Percentiles rank a stretch among this genome's conserved stretches.
phyloP scores from a whole-genome alignment of 768 basidiomycete species.

The Tremella fuciformis region DNA sequence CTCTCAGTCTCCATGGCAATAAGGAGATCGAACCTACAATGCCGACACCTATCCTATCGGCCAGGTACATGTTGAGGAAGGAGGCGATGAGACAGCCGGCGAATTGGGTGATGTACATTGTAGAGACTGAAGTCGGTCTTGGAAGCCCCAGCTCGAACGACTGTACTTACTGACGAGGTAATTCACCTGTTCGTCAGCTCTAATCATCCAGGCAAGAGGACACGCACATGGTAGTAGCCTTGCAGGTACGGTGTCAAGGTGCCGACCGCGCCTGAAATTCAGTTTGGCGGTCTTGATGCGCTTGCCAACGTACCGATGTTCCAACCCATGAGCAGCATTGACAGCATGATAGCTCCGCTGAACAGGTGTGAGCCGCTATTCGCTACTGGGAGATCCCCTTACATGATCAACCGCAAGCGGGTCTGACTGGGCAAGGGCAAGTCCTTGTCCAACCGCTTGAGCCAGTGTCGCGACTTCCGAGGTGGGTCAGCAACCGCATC shows the following conservation, averaged over 20 bases:
- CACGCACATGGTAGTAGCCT: slow-evolving; percentile 55
- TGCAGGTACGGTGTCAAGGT: slow-evolving; percentile 71
- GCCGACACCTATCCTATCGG: slow-evolving; percentile 33
- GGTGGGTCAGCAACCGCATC: too few relatives aligned
- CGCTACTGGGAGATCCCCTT: too few relatives aligned
- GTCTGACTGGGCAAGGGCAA: too few relatives aligned
- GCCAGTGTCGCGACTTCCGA: too few relatives aligned
- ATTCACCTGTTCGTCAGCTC: slow-evolving; percentile 1
- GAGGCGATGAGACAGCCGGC: slow-evolving; percentile 56
- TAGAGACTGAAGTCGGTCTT: slow-evolving; percentile 54
- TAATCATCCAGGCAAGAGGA: not conserved
- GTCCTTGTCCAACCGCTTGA: too few relatives aligned
- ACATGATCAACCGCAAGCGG: too few relatives aligned
- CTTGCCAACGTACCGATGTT: slow-evolving; percentile 57
- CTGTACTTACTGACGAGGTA: not conserved
- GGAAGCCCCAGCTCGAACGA: not conserved
- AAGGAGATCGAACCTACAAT: not conserved
- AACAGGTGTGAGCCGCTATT: too few relatives aligned
- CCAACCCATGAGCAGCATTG: slow-evolving; percentile 58
- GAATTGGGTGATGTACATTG: slow-evolving; percentile 59
- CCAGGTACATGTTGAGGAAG: slow-evolving; percentile 55
- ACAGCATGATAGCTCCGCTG: slow-evolving; percentile 6
- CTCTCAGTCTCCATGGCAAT: too few relatives aligned
- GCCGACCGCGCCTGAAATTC: slow-evolving; percentile 57
- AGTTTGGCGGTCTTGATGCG: too few relatives aligned